Evolutionary conservation across 805 yeast species (phyloP).

Genomic region (Suhomyces prunicola): DNA sequence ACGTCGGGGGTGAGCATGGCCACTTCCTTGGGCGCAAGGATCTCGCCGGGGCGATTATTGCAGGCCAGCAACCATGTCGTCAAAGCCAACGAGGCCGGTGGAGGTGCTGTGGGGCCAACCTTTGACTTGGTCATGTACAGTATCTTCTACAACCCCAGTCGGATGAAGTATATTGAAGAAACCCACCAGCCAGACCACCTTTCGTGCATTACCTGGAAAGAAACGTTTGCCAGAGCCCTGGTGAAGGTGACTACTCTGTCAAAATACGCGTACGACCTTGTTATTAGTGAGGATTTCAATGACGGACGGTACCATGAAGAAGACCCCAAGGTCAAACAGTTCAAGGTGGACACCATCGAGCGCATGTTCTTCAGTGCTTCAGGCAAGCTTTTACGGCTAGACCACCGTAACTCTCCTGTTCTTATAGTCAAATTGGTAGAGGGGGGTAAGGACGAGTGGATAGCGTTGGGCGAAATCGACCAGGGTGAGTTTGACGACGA

Average conservation of each 20-base stretch:
- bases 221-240: constrained; percentile 57
- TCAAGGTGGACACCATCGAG: constrained; percentile 42
- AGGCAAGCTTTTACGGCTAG: constrained; percentile 60
- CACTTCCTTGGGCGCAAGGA: constrained; percentile 45
- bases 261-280: constrained; percentile 43
- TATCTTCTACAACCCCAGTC: constrained; percentile 57
- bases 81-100: constrained; percentile 8
- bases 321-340: constrained; percentile 33
- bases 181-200: constrained; percentile 12
- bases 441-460: constrained; percentile 15
- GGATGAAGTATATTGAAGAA: constrained; percentile 30
- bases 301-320: constrained; percentile 68
- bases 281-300: constrained; percentile 55
- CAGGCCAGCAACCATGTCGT: constrained; percentile 53
- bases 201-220: constrained; percentile 66
- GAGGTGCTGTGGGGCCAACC: constrained; percentile 44
- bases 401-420: constrained; percentile 63
- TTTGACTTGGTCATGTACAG: constrained; percentile 59
- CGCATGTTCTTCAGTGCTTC: constrained; percentile 67
- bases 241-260: constrained; percentile 31
- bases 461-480: constrained; percentile 18
- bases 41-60: constrained; percentile 65
- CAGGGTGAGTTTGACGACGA: constrained; percentile 12
- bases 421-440: constrained; percentile 51
- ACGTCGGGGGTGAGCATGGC: constrained; percentile 65